A percentile compares a stretch with the other conserved stretches of the same genome.
Evolutionary conservation across 2,329 filamentous ascomycete species (phyloP).

Genomic region (Neobulgaria alba): DNA sequence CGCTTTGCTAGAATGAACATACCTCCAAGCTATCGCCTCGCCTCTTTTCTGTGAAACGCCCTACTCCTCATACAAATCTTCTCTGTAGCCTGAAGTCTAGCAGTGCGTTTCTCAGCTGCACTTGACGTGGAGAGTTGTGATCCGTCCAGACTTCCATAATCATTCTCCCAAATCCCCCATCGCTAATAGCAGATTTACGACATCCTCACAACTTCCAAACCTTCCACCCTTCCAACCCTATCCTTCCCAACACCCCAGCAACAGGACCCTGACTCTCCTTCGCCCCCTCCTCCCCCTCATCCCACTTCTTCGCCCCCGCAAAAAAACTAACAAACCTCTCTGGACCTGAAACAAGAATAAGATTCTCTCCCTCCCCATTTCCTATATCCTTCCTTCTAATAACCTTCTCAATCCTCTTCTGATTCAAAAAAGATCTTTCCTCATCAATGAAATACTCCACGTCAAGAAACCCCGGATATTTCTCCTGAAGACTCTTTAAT

Average conservation of each 20-base stretch:
- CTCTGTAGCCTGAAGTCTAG: too few relatives aligned
- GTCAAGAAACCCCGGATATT: conserved; percentile 46
- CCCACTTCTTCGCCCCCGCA: conserved; percentile 74
- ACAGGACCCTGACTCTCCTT: conserved; percentile 67
- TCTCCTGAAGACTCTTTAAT: conserved; percentile 52
- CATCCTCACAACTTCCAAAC: conserved; percentile 32
- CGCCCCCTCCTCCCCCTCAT: conserved; percentile 60
- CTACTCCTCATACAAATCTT: too few relatives aligned
- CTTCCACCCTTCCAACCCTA: conserved; percentile 37
- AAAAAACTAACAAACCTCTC: conserved; percentile 80
- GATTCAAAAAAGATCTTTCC: conserved; percentile 59
- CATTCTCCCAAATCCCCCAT: too few relatives aligned
- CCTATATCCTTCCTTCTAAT: conserved; percentile 18
- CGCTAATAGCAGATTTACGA: too few relatives aligned
- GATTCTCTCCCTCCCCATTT: conserved; percentile 33
- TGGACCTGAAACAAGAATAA: conserved; percentile 83
- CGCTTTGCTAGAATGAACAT: too few relatives aligned
- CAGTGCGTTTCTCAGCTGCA: too few relatives aligned
- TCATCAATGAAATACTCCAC: conserved; percentile 79
- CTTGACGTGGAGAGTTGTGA: too few relatives aligned
- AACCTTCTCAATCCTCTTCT: conserved; percentile 37
- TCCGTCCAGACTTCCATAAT: too few relatives aligned
- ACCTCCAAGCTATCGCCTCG: too few relatives aligned
- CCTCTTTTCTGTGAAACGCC: too few relatives aligned
- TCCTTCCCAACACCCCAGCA: conserved; percentile 54